Percentiles rank a stretch among this genome's conserved stretches.
These are phyloP conservation scores for Lanmaoa pseudosensibilis DNA, from an alignment of 768 basidiomycete genomes.

Conservation along the genomic window DNA sequence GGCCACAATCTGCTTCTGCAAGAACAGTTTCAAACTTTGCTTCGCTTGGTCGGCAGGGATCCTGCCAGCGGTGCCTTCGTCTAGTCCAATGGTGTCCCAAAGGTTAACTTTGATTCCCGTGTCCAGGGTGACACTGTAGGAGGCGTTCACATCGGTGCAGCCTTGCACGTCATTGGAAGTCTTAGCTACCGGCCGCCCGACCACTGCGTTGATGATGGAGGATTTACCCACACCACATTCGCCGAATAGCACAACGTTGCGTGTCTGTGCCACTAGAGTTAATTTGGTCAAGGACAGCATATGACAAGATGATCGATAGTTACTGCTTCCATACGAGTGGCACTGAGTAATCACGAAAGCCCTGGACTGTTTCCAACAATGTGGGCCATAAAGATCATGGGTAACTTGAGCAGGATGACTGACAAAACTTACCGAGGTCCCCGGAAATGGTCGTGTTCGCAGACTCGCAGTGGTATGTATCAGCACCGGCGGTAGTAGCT, in stretches of 20 bases:
- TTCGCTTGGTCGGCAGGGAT: conserved; percentile 17
- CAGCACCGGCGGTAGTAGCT: not conserved
- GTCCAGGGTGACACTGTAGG: conserved; percentile 18
- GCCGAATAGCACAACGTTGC: conserved; percentile 39
- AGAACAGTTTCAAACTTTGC: conserved; percentile 22
- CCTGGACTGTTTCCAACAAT: not conserved
- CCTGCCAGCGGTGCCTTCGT: conserved; percentile 28
- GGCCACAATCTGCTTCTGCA: conserved; percentile 22
- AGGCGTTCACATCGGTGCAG: conserved; percentile 26
- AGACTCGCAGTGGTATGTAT: not conserved
- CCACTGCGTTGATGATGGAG: conserved; percentile 40
- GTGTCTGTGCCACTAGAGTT: conserved; percentile 4
- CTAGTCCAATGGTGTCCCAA: conserved; percentile 39
- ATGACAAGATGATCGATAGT: not conserved
- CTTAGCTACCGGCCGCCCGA: conserved; percentile 22
- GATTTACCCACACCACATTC: conserved; percentile 40
- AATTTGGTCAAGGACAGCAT: not conserved
- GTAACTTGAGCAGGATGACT: not conserved
- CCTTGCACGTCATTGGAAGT: conserved; percentile 31
- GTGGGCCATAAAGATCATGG: not conserved
- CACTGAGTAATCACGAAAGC: not conserved
- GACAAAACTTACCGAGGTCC: conserved; percentile 1
- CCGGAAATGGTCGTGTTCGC: not conserved
- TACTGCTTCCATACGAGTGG: conserved; percentile 8
- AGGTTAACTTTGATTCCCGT: conserved; percentile 22